These are phyloP conservation scores for Plectosphaerella cucumerina DNA, from an alignment of 2,329 filamentous ascomycete species.

Conservation along the genomic window DNA sequence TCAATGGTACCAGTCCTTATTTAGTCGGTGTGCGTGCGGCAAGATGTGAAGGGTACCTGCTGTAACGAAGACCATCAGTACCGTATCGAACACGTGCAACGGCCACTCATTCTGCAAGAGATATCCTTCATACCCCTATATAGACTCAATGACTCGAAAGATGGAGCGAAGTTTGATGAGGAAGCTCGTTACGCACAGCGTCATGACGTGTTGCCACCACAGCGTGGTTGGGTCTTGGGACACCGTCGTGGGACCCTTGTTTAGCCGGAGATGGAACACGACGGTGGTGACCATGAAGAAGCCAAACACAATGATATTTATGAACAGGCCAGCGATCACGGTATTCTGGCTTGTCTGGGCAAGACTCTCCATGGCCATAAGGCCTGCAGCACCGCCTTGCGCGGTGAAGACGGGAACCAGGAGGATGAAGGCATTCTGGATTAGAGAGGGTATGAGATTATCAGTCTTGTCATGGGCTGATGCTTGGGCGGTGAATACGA, in stretches of 20 bases:
- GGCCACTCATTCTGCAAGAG: constrained; percentile 52
- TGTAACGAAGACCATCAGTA: constrained; percentile 47
- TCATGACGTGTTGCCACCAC: constrained; percentile 32
- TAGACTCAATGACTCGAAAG: constrained; percentile 55
- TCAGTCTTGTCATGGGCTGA: background rate
- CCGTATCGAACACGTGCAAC: constrained; percentile 54
- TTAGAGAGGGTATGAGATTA: background rate
- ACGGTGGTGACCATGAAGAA: constrained; percentile 47
- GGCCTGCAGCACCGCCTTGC: constrained; percentile 31
- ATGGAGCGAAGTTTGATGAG: constrained; percentile 52
- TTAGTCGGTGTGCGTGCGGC: too few species aligned
- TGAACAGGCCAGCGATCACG: constrained; percentile 50
- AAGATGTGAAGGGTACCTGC: too few species aligned
- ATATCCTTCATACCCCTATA: constrained; percentile 40
- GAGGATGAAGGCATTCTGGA: constrained; percentile 9
- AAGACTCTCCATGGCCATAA: constrained; percentile 16
- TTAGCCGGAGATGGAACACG: constrained; percentile 41
- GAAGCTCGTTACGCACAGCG: constrained; percentile 45
- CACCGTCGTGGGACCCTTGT: constrained; percentile 12
- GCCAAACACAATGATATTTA: constrained; percentile 55
- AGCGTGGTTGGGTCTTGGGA: constrained; percentile 14
- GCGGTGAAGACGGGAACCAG: constrained; percentile 35
- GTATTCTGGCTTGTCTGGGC: constrained; percentile 40
- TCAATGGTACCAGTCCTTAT: too few species aligned
- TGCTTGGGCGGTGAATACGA: background rate